These are phyloP conservation scores for Knufia fluminis DNA, from an alignment of 2,329 filamentous ascomycete genomes.

Conservation along the genomic window DNA sequence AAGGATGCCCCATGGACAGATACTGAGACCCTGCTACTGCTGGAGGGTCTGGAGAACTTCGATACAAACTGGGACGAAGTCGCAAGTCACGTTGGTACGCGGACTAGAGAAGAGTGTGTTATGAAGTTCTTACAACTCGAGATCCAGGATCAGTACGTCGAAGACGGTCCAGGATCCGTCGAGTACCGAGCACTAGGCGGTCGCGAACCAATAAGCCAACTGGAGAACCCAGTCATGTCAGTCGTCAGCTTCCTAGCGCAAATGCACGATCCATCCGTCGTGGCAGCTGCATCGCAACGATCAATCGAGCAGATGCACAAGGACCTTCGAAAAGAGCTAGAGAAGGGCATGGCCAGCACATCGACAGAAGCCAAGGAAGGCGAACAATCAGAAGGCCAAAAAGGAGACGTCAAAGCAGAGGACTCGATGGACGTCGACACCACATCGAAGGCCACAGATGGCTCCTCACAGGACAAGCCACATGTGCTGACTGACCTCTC, in stretches of 20 bases:
- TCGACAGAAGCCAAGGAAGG: background rate
- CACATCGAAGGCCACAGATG: conserved; percentile 27
- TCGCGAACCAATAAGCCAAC: conserved; percentile 78
- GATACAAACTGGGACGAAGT: conserved; percentile 95
- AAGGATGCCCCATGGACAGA: conserved; percentile 86
- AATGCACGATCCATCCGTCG: conserved; percentile 79
- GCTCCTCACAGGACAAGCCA: background rate
- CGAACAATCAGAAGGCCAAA: conserved; percentile 30
- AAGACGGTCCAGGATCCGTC: conserved; percentile 60
- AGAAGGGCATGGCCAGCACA: conserved; percentile 43
- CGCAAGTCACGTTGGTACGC: conserved; percentile 80
- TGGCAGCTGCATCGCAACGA: conserved; percentile 80
- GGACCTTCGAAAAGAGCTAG: conserved; percentile 67
- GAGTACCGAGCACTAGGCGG: conserved; percentile 64
- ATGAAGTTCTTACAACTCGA: conserved; percentile 92
- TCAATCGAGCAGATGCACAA: conserved; percentile 80
- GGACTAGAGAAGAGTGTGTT: conserved; percentile 91
- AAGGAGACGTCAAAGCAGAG: conserved; percentile 42
- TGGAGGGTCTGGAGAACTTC: conserved; percentile 85
- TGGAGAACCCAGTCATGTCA: conserved; percentile 93
- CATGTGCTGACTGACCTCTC: conserved; percentile 41
- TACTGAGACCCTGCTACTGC: conserved; percentile 73
- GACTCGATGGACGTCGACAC: conserved; percentile 57
- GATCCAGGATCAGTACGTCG: conserved; percentile 94
- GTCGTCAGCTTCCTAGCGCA: conserved; percentile 91